phyloP scores from a whole-genome alignment of 2,329 filamentous ascomycete species.

The Zymoseptoria tritici region DNA sequence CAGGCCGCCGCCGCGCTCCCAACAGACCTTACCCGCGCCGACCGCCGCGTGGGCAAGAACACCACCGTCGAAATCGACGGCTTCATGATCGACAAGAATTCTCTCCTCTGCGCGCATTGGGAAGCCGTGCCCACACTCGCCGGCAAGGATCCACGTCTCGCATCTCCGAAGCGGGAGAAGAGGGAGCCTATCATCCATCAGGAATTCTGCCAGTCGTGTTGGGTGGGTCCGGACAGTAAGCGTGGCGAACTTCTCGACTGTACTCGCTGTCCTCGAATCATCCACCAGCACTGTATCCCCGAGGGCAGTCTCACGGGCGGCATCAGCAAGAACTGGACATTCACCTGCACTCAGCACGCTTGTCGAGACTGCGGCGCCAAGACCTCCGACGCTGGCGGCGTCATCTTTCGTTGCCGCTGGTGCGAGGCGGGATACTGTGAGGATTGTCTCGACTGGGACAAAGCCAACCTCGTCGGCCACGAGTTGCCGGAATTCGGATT shows the following conservation, averaged over 20 bases:
- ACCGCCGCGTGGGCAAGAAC: slow-evolving; percentile 50
- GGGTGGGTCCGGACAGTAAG: slow-evolving; percentile 28
- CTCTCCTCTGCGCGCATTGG: slow-evolving; percentile 45
- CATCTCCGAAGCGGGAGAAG: slow-evolving; percentile 44
- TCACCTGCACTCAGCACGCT: slow-evolving; percentile 50
- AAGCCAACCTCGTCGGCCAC: slow-evolving; percentile 44
- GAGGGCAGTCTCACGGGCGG: slow-evolving; percentile 33
- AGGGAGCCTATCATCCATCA: slow-evolving; percentile 43
- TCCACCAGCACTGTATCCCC: slow-evolving; percentile 42
- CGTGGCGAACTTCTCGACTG: slow-evolving; percentile 42
- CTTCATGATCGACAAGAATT: slow-evolving; percentile 50
- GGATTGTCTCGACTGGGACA: slow-evolving; percentile 50
- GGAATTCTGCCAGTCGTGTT: slow-evolving; percentile 47
- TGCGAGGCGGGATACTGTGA: slow-evolving; percentile 53
- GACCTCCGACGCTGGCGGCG: slow-evolving; percentile 42
- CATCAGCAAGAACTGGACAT: slow-evolving; percentile 31
- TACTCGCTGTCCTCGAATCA: slow-evolving; percentile 47
- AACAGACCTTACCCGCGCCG: slow-evolving; percentile 31
- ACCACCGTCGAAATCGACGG: slow-evolving; percentile 51
- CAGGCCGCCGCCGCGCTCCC: slow-evolving; percentile 26
- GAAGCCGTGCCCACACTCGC: slow-evolving; percentile 52
- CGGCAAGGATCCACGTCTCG: slow-evolving; percentile 48
- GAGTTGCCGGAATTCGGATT: slow-evolving; percentile 47
- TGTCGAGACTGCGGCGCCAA: slow-evolving; percentile 49
- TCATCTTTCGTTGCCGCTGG: slow-evolving; percentile 48